Evolutionary conservation across 441 rosid genomes (phyloP).

Genomic region (Pelargonium citronellum): DNA sequence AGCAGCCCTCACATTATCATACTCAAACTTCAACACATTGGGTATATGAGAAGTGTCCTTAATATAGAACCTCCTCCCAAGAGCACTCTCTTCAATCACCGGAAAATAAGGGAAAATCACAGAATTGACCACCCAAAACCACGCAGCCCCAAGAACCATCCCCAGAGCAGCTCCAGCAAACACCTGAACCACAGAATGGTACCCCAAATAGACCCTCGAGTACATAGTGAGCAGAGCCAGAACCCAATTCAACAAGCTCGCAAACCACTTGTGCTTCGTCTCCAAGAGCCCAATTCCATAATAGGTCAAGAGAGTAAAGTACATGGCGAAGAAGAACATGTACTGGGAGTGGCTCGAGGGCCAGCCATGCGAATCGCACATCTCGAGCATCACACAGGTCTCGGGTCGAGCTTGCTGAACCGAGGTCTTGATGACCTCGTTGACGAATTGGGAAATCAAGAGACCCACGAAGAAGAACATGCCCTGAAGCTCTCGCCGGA

Average conservation of each 20-base stretch:
- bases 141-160: constrained; percentile 44
- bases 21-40: constrained; percentile 79
- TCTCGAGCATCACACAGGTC: constrained; percentile 70
- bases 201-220: constrained; percentile 87
- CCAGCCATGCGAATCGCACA: constrained; percentile 96
- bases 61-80: constrained; percentile 64
- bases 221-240: constrained; percentile 65
- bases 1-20: constrained; percentile 79
- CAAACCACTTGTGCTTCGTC: constrained; percentile 38
- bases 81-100: constrained; percentile 58
- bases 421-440: constrained; percentile 54
- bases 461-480: constrained; percentile 83
- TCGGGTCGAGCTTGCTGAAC: constrained; percentile 84
- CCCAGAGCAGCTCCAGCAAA: constrained; percentile 75
- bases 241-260: constrained; percentile 45
- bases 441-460: constrained; percentile 63
- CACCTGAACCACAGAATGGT: constrained; percentile 76
- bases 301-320: constrained; percentile 44
- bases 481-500: constrained; percentile 84
- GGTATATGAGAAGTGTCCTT: constrained; percentile 88
- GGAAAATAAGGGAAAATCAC: constrained; percentile 46
- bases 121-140: constrained; percentile 81
- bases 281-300: constrained; percentile 56
- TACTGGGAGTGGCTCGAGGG: constrained; percentile 88
- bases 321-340: constrained; percentile 80